Percentiles rank a stretch among this genome's conserved stretches.
phyloP scores from a whole-genome alignment of 768 basidiomycete species.

The Kondoa subrosea region DNA sequence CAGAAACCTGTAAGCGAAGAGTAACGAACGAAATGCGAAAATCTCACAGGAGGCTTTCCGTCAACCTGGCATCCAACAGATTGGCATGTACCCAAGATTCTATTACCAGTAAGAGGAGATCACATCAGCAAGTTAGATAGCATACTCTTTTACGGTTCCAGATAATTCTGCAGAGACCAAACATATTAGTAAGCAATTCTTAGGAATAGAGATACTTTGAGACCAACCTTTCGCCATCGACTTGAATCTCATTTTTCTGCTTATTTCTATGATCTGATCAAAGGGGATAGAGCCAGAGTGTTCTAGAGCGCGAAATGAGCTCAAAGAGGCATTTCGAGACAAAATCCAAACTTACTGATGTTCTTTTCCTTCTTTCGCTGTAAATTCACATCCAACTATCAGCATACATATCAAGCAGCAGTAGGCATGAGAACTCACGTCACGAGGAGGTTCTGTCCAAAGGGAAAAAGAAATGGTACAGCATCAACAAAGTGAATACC shows the following conservation, averaged over 20 bases:
- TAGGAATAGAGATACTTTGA: slow-evolving; percentile 59
- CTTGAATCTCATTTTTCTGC: slow-evolving; percentile 86
- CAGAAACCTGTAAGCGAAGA: too few species aligned
- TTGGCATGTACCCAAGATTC: too few species aligned
- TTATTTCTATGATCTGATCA: slow-evolving; percentile 86
- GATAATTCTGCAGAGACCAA: too few species aligned
- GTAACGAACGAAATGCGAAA: too few species aligned
- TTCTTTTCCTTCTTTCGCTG: slow-evolving; percentile 98
- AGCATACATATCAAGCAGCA: not conserved
- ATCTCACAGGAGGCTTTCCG: slow-evolving; percentile 70
- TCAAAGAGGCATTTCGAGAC: too few species aligned
- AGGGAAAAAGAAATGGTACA: not conserved
- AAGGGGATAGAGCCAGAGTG: slow-evolving; percentile 67
- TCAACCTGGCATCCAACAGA: slow-evolving; percentile 89
- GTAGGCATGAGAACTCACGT: slow-evolving; percentile 31
- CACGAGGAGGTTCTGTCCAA: slow-evolving; percentile 87
- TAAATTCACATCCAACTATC: not conserved
- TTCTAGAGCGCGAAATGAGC: too few species aligned
- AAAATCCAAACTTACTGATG: too few species aligned
- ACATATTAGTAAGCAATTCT: too few species aligned
- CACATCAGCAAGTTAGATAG: too few species aligned
- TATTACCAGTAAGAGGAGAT: too few species aligned
- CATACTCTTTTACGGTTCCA: too few species aligned
- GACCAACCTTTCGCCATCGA: slow-evolving; percentile 82
- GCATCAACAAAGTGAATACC: not conserved